Base-by-base conservation (phyloP, 305 asterid genomes). In the Ilex paraguariensis region DNA sequence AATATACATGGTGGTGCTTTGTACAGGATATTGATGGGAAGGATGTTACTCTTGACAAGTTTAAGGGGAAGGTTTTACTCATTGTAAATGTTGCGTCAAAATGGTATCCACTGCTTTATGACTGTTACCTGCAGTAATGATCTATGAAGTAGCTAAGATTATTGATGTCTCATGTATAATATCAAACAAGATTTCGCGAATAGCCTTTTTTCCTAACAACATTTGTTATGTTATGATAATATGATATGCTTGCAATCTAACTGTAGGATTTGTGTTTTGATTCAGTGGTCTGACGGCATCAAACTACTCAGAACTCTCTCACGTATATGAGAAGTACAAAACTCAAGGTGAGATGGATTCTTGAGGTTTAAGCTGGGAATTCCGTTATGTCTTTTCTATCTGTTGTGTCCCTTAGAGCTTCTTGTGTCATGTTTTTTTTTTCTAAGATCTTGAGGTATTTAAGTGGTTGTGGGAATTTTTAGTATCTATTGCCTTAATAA, bases 231-330 rank as follows among this genome's bases (percentile, higher is more conserved):
- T 21, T 21, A 21, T 21, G 21, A 17, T 50, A 40, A 61, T 77
- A 54, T 63, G 65, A 59, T 31, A 2, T 50, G 61, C 49, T 49
- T 52, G 50, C 39, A 51, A 58, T 56, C 66, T 71, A 51, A 79
- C 69, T 53, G 10, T 31, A 57, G 31, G 31, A 45, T 32, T 61
- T 55, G 54, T 46, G 54, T 68, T 51, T 64, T 32, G 28, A 69
- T 80, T 62, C 83, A 91, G 98, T 68, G 98, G 98, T 66, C 80
- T 91, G 80, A 88, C 98, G 59, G 66, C 92, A 32, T 87, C 95
- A 61, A 91, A 91, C 72, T 91, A 91, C 67, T 55, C 83, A 0
- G 98, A 91, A 85, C 98, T 91, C 63, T 77, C 95, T 64, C 75
- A 78, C 3, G 53, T 91, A 68, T 82, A 91, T 16, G 95, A 82